Evolutionary conservation across 2,329 filamentous ascomycete species (phyloP).

Genomic region (Metarhizium guizhouense): DNA sequence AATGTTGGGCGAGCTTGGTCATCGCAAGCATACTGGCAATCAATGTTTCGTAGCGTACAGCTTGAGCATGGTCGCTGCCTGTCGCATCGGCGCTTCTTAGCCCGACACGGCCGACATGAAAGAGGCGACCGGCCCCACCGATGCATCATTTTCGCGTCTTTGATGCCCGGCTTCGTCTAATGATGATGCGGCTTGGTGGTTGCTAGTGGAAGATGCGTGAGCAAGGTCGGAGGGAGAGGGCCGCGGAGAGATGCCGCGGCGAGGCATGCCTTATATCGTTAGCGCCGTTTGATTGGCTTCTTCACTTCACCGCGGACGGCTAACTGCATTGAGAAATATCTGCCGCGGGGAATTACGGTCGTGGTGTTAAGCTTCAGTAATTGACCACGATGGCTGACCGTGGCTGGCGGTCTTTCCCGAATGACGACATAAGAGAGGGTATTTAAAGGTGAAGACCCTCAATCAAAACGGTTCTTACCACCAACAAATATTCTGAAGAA

Average conservation of each 20-base stretch:
- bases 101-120: constrained; percentile 6
- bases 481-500: too few species aligned
- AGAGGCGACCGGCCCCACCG: constrained; percentile 3
- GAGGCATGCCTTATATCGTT: background rate
- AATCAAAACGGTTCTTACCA: too few species aligned
- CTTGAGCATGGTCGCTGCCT: constrained; percentile 7
- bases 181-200: too few species aligned
- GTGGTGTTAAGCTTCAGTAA: too few species aligned
- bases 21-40: constrained; percentile 13
- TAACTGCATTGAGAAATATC: background rate
- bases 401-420: too few species aligned
- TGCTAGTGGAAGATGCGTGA: too few species aligned
- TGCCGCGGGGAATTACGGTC: background rate
- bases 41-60: constrained; percentile 10
- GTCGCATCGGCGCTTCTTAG: constrained; percentile 9
- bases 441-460: too few species aligned
- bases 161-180: background rate
- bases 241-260: background rate
- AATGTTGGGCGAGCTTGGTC: background rate
- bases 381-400: too few species aligned
- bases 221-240: background rate
- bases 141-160: constrained; percentile 2
- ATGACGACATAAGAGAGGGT: too few species aligned
- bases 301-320: background rate
- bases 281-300: background rate